Conservation (phyloP, 2,329 filamentous ascomycete species). For the Alternaria consortialis region DNA sequence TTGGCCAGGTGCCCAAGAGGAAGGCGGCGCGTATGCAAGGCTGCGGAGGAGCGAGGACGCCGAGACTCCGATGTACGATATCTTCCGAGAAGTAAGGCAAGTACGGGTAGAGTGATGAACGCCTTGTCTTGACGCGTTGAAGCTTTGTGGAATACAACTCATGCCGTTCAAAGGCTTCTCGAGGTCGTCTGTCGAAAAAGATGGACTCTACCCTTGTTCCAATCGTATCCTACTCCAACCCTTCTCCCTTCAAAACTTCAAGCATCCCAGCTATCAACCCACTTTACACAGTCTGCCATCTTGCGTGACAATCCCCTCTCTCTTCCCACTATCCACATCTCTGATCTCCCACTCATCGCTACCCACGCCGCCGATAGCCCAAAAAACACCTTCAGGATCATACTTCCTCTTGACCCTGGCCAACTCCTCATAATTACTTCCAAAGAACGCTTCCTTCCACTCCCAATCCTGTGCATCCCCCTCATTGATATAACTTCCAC, state of each 20-base stretch:
- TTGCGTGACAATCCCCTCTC: constrained; percentile 30
- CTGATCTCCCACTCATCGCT: constrained; percentile 39
- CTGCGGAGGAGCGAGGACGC: background rate
- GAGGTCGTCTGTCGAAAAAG: too few species aligned
- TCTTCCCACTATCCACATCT: constrained; percentile 23
- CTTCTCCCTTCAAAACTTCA: background rate
- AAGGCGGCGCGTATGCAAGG: background rate
- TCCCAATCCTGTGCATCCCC: constrained; percentile 39
- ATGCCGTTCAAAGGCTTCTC: too few species aligned
- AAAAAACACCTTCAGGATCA: constrained; percentile 42
- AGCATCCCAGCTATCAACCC: background rate
- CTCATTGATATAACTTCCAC: constrained; percentile 41
- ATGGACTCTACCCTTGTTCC: too few species aligned
- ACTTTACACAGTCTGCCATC: constrained; percentile 38
- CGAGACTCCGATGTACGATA: background rate
- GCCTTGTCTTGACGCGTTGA: too few species aligned
- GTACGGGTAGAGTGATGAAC: too few species aligned
- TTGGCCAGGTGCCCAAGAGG: too few species aligned
- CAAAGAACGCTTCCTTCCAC: constrained; percentile 38
- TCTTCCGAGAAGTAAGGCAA: too few species aligned
- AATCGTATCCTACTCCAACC: too few species aligned
- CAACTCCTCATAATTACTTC: constrained; percentile 35
- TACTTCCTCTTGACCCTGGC: constrained; percentile 28
- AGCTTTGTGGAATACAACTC: too few species aligned
- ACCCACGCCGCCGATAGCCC: constrained; percentile 31